Percentiles rank a stretch among this genome's conserved stretches.
Evolutionary conservation across 2,329 filamentous ascomycete species (phyloP).

Genomic region (Colletotrichum tropicale): DNA sequence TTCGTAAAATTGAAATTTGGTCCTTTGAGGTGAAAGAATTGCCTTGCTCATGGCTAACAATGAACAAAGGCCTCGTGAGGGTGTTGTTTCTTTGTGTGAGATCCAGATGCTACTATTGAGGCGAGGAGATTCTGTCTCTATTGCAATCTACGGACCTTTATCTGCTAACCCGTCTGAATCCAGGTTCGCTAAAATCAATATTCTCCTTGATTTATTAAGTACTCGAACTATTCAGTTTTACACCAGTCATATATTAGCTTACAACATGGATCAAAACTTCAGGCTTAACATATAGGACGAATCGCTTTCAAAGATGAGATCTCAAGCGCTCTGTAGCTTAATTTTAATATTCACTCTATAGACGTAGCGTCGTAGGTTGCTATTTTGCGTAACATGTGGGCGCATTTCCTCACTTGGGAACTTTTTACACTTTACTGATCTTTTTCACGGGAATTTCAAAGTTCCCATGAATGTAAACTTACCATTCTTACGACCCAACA

Average conservation of each 20-base stretch:
- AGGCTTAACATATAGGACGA: accelerated
- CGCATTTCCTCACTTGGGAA: neutral
- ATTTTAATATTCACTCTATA: accelerated
- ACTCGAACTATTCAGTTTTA: neutral
- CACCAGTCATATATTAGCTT: neutral
- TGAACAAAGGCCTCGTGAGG: neutral
- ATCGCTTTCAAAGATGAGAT: too few species aligned
- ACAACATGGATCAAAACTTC: neutral
- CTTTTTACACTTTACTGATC: neutral
- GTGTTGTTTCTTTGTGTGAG: neutral
- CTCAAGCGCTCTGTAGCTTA: neutral
- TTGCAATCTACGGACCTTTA: too few species aligned
- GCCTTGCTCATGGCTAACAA: neutral
- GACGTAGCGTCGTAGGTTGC: accelerated
- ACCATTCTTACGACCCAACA: neutral
- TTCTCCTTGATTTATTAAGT: neutral
- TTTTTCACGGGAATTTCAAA: neutral
- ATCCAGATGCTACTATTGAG: neutral
- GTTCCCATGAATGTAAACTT: neutral
- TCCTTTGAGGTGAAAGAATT: neutral
- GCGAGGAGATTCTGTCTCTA: neutral
- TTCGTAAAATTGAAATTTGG: neutral
- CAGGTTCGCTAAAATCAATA: too few species aligned
- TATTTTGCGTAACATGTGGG: accelerated
- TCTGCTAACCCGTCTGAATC: too few species aligned